Conservation (phyloP, 768 basidiomycete species). For the Boletus rubropictus region DNA sequence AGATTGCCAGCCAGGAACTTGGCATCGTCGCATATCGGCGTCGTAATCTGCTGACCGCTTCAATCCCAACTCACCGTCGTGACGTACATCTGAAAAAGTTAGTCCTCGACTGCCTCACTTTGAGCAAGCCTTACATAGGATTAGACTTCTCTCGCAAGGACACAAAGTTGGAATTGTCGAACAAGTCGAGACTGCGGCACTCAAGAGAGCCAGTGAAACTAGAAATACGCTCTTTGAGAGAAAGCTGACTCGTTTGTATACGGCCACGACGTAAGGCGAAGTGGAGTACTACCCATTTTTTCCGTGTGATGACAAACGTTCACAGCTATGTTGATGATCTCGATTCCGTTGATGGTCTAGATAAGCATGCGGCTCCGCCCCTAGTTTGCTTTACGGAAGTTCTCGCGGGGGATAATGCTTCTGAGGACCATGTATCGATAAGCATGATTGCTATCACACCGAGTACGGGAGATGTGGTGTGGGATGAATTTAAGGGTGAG, state of each 20-base stretch:
- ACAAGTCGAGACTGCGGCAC: conserved; percentile 82
- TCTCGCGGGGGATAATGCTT: conserved; percentile 7
- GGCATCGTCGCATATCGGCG: conserved; percentile 70
- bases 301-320: conserved; percentile 7
- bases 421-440: conserved; percentile 40
- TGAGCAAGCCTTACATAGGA: neutral
- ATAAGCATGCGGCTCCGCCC: conserved; percentile 52
- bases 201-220: conserved; percentile 79
- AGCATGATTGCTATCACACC: conserved; percentile 78
- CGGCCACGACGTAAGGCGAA: conserved; percentile 71
- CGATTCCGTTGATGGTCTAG: conserved; percentile 59
- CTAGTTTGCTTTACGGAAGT: conserved; percentile 71
- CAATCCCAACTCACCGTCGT: conserved; percentile 62
- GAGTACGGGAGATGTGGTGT: conserved; percentile 87
- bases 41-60: conserved; percentile 71
- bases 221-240: conserved; percentile 69
- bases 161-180: conserved; percentile 79
- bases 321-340: conserved; percentile 77
- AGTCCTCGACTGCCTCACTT: conserved; percentile 6
- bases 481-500: conserved; percentile 84
- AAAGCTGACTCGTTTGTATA: conserved; percentile 72
- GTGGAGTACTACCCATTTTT: neutral
- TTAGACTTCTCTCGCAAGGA: conserved; percentile 68
- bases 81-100: conserved; percentile 76
- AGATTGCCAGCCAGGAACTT: conserved; percentile 73